phyloP scores from a whole-genome alignment of 2,329 filamentous ascomycete species.

The Chrysoporthe cubensis region DNA sequence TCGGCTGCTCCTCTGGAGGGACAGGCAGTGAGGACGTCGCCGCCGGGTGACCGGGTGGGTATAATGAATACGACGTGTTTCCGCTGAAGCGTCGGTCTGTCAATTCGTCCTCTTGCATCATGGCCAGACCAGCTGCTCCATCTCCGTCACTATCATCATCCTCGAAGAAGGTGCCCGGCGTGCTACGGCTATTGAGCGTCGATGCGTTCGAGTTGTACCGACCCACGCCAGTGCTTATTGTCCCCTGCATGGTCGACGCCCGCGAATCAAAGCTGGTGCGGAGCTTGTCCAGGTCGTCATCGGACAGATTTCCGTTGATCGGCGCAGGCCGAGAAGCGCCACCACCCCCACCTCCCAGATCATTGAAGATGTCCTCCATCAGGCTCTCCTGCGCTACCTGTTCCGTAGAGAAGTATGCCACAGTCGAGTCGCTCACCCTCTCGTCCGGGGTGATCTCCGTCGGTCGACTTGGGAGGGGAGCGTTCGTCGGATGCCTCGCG shows the following conservation, averaged over 20 bases:
- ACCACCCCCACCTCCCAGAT: conserved; percentile 48
- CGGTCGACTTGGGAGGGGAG: conserved; percentile 60
- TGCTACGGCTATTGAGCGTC: conserved; percentile 43
- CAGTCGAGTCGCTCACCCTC: conserved; percentile 37
- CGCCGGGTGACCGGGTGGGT: conserved; percentile 37
- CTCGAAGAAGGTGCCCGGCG: conserved; percentile 43
- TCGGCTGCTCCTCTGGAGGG: conserved; percentile 51
- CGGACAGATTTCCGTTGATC: conserved; percentile 51
- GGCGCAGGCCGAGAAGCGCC: conserved; percentile 44
- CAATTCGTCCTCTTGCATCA: conserved; percentile 82
- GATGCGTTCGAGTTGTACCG: conserved; percentile 48
- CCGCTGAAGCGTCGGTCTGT: conserved; percentile 69
- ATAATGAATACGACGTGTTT: conserved; percentile 51
- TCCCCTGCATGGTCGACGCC: conserved; percentile 49
- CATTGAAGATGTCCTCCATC: conserved; percentile 62
- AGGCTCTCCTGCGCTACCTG: conserved; percentile 54
- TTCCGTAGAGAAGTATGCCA: conserved; percentile 38
- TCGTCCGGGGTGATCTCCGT: conserved; percentile 48
- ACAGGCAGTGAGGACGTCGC: conserved; percentile 45
- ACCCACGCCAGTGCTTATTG: conserved; percentile 42
- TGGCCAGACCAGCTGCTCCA: conserved; percentile 80
- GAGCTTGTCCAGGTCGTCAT: conserved; percentile 51
- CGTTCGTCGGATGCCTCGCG: conserved; percentile 62
- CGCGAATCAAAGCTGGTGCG: conserved; percentile 53
- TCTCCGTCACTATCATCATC: conserved; percentile 81